Base-by-base conservation (phyloP, 2,329 filamentous ascomycete genomes). In the Metarhizium brunneum region DNA sequence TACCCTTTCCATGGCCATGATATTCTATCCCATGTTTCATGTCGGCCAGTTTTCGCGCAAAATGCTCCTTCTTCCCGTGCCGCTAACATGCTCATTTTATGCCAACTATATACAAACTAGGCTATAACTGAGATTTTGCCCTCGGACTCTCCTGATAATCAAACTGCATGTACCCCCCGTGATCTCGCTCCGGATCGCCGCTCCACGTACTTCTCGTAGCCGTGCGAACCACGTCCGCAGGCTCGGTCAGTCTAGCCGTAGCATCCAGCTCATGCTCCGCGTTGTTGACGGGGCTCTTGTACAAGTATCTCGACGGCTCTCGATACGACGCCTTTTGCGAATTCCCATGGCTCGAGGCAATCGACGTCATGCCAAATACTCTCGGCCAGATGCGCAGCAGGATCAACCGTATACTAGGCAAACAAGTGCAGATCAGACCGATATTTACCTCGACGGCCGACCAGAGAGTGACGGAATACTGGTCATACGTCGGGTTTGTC, bases 391-490 rank as follows among this genome's bases (percentile, higher is more conserved):
- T 61, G 2, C 64, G 58, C 29, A 64, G 61, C 20, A 69, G 54
- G 6, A 68, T 57, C 47, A 65, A 58, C 20, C 64, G 63, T 18
- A 69, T 53, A 5, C 64, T 62, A 1, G 68, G 67, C 58, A 69
- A 61, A 56, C 66, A 69, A 32, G 65, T 65, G 60, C 67, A 68
- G 35, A 69, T 67, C 54, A 69, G 64, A 56, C 65, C 66, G 38
- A 66, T 60, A 59, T 66, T 66, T 53, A 69, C 64, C 58, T 70
- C 68, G 38, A 69, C 55, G 10, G 61, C 62, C 13, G 67, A 69
- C 67, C 67, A 70, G 16, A 59, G 56, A 4, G 60, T 62, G 16
- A 66, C 59, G 14, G 57, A 59, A 52, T 57, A 62, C 56, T 66
- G 60, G 16, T 65, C 61, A 63, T 62, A 66, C 1, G 66, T 66